A percentile compares a stretch with the other conserved stretches of the same genome.
Evolutionary conservation across 2,329 filamentous ascomycete genomes (phyloP).

Genomic region (Orbilia brochopaga): DNA sequence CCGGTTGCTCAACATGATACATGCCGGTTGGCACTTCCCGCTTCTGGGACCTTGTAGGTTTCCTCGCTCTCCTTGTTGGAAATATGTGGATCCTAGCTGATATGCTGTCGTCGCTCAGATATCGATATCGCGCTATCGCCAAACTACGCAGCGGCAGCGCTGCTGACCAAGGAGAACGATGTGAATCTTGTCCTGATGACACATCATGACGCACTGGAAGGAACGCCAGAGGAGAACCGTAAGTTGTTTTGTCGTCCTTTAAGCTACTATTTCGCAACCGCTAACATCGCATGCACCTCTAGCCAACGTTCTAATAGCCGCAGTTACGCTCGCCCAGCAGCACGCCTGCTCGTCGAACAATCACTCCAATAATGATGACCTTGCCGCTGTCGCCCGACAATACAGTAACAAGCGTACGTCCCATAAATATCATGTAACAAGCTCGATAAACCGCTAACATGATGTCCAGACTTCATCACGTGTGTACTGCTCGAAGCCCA

Average conservation of each 20-base stretch:
- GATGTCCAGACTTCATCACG: conserved; percentile 58
- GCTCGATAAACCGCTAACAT: neutral
- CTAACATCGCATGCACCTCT: neutral
- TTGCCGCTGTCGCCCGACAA: conserved; percentile 57
- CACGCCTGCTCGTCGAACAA: conserved; percentile 60
- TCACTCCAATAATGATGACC: conserved; percentile 62
- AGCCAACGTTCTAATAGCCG: conserved; percentile 57
- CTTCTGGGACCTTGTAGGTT: conserved; percentile 33
- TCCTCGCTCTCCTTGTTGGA: too few relatives aligned
- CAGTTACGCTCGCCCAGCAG: conserved; percentile 59
- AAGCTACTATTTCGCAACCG: neutral
- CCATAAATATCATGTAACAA: conserved; percentile 4
- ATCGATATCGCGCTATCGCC: conserved; percentile 61
- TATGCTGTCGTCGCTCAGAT: conserved; percentile 41
- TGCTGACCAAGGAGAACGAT: conserved; percentile 59
- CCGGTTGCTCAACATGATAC: conserved; percentile 53
- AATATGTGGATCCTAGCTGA: conserved; percentile 2
- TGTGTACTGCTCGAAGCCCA: conserved; percentile 71
- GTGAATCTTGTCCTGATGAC: conserved; percentile 59
- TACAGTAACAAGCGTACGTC: conserved; percentile 33
- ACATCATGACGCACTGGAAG: conserved; percentile 57
- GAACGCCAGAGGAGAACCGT: conserved; percentile 53
- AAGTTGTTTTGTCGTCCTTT: neutral
- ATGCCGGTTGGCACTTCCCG: conserved; percentile 55
- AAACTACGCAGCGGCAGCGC: conserved; percentile 61